These are phyloP conservation scores for Thielaviopsis punctulata DNA, from an alignment of 2,329 filamentous ascomycete genomes.

Conservation along the genomic window DNA sequence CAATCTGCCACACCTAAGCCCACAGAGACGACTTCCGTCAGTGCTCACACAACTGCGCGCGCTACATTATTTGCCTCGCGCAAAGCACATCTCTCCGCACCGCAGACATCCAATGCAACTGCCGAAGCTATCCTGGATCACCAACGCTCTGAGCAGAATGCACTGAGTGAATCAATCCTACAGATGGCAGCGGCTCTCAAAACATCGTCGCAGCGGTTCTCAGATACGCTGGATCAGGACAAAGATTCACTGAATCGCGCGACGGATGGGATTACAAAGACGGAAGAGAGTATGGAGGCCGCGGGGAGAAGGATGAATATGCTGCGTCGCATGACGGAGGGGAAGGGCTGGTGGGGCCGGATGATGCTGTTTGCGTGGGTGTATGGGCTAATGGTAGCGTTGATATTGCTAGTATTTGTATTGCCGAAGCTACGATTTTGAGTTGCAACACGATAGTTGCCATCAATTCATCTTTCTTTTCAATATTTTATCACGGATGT, in stretches of 20 bases:
- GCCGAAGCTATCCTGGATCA: constrained; percentile 59
- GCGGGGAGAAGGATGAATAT: constrained; percentile 63
- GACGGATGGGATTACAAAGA: constrained; percentile 59
- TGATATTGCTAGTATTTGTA: constrained; percentile 67
- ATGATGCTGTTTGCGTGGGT: constrained; percentile 76
- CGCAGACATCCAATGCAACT: constrained; percentile 29
- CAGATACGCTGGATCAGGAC: constrained; percentile 50
- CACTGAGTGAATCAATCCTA: constrained; percentile 65
- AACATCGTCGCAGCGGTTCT: constrained; percentile 54
- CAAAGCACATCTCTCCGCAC: constrained; percentile 19
- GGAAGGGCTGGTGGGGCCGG: constrained; percentile 70
- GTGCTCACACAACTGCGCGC: constrained; percentile 4
- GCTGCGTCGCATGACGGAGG: constrained; percentile 67
- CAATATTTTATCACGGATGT: no score
- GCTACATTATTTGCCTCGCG: constrained; percentile 4
- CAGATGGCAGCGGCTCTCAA: constrained; percentile 65
- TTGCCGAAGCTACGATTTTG: constrained; percentile 78
- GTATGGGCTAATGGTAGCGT: constrained; percentile 59
- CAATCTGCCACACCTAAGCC: background rate
- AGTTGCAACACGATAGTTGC: background rate
- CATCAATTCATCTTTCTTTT: no score
- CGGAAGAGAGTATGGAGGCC: constrained; percentile 55
- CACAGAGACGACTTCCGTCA: background rate
- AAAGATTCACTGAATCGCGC: constrained; percentile 57
- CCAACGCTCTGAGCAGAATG: constrained; percentile 68